A percentile compares a stretch with the other conserved stretches of the same genome.
Conservation (phyloP, 2,329 filamentous ascomycete species). For the Alternaria arbusti region DNA sequence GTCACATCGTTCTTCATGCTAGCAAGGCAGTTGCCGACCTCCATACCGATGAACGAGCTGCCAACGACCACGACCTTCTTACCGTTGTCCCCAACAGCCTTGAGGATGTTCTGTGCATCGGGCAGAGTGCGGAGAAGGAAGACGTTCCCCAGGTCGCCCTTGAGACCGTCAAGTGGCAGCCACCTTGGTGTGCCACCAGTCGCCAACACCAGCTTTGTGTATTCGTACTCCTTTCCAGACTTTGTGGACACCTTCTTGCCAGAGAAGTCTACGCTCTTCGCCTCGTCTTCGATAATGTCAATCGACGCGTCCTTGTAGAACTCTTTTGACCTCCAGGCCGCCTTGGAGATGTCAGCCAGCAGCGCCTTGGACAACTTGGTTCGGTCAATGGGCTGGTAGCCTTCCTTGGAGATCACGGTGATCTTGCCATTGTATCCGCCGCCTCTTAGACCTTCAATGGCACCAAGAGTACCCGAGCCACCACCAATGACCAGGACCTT, state of each 20-base stretch:
- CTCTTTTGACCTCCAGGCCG: conserved; percentile 75
- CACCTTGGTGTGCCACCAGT: conserved; percentile 80
- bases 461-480: conserved; percentile 82
- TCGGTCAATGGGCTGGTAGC: conserved; percentile 86
- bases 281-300: conserved; percentile 64
- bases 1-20: conserved; percentile 81
- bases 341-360: conserved; percentile 78
- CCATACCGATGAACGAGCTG: conserved; percentile 97
- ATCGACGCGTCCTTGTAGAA: conserved; percentile 74
- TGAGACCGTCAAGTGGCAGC: conserved; percentile 84
- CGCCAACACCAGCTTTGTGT: conserved; percentile 88
- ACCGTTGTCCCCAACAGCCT: conserved; percentile 76
- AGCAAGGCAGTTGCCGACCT: conserved; percentile 82
- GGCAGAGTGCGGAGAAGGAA: conserved; percentile 82
- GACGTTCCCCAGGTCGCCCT: conserved; percentile 79
- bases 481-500: conserved; percentile 78
- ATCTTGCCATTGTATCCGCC: conserved; percentile 80
- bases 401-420: conserved; percentile 83
- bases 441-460: conserved; percentile 81
- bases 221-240: conserved; percentile 72
- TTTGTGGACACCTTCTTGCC: conserved; percentile 76
- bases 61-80: conserved; percentile 95
- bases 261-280: conserved; percentile 77
- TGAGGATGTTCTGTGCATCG: conserved; percentile 78
- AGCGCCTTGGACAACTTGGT: conserved; percentile 96